Base-by-base conservation (phyloP, 345 rosid genomes). In the Brassica incana region DNA sequence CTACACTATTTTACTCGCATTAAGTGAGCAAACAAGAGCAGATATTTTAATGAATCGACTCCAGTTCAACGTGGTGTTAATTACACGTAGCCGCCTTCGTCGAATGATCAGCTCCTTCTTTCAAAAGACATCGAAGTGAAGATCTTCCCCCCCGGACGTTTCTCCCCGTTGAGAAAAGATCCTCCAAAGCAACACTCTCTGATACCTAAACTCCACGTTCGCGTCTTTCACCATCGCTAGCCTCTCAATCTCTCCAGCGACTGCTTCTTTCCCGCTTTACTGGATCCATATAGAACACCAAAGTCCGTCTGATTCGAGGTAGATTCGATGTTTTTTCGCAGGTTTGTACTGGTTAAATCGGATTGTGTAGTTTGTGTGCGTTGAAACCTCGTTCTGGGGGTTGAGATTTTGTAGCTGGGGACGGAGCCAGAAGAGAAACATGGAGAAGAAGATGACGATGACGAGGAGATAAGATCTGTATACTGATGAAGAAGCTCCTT, bases 101-200 rank as follows among this genome's bases (percentile, higher is more conserved):
- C 80, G 79, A 73, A 16, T 8, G 14, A 33, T 52, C 70, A 76
- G 83, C 81, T 65, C 80, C 90, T 18, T 84, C 2, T 23, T 23
- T 23, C 79, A 78, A 92, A 92, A 14, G 99, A 95, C 97, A 90
- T 89, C n/a, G 92, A 82, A 70, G 94, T 90, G 73, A 91, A 92
- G 30, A 91, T 86, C 87, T 95, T 92, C 2, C 25, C 23, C 23
- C 23, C 97, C 4, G 95, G 97, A 67, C 93, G 90, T 82, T 94
- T 94, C 80, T 80, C 80, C 69, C 84, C 95, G 67, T 87, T 85
- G 18, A 62, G 84, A 78, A 92, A 86, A 69, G 90, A 86, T 20
- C 23, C 23, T 20, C 23, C 1, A 20, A 20, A 20, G 23, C 23
- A 20, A 20, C 33, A 78, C 86, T 87, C 94, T 91, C 65, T 82